These are phyloP conservation scores for Coemansia sp. DNA, from an alignment of 192 early-diverging fungal species.

Conservation along the genomic window DNA sequence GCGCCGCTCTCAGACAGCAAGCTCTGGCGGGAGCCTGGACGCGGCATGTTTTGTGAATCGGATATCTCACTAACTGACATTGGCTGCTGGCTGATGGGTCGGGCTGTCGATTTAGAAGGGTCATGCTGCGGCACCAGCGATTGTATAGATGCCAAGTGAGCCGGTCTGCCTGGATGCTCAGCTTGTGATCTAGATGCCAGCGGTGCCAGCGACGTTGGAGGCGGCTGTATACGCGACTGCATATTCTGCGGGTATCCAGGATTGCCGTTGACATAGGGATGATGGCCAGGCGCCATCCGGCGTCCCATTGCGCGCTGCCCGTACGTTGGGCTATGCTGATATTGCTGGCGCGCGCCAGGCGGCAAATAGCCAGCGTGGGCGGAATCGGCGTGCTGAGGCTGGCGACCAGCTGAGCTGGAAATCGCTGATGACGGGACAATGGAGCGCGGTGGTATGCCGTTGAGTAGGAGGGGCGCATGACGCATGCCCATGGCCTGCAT, in stretches of 20 bases:
- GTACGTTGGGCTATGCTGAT: not conserved
- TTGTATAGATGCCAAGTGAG: not conserved
- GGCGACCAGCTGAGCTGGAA: not conserved
- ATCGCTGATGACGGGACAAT: not conserved
- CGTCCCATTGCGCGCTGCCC: not conserved
- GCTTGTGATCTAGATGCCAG: not conserved
- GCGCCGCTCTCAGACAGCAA: not conserved
- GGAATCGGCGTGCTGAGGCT: not conserved
- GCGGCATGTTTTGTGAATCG: not conserved
- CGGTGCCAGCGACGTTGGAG: not conserved
- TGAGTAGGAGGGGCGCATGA: not conserved
- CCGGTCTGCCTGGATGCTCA: not conserved
- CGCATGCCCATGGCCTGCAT: not conserved
- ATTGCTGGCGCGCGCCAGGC: conserved; percentile 1
- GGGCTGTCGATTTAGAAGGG: not conserved
- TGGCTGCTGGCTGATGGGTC: conserved; percentile 1
- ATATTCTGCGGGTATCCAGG: conserved; percentile 8
- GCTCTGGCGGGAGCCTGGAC: not conserved
- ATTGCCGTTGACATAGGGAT: conserved; percentile 2
- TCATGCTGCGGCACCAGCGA: not conserved
- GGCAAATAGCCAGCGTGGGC: not conserved
- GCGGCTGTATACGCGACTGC: not conserved
- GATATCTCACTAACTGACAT: not conserved
- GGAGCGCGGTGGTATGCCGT: not conserved
- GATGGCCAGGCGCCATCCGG: not conserved